Percentiles rank a stretch among this genome's conserved stretches.
Evolutionary conservation across 208 protist genomes (phyloP).

Genomic region (Acanthamoeba castellanii): DNA sequence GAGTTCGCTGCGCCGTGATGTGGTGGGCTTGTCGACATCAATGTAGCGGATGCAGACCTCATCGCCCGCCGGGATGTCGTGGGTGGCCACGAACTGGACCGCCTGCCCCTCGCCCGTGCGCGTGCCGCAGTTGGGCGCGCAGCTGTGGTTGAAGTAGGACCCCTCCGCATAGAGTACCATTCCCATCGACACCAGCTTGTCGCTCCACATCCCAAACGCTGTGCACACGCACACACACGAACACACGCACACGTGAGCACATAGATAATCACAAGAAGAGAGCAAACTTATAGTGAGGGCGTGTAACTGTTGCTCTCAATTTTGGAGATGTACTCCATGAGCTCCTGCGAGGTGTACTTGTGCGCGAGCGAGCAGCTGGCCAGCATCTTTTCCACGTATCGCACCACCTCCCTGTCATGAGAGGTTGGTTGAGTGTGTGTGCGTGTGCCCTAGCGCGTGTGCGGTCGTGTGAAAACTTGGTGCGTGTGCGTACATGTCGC

Average conservation of each 20-base stretch:
- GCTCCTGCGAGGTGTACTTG: slow-evolving; percentile 16
- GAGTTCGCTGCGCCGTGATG: background rate
- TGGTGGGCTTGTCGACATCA: slow-evolving; percentile 24
- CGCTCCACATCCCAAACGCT: slow-evolving; percentile 50
- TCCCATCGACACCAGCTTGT: slow-evolving; percentile 46
- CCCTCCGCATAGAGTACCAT: slow-evolving; percentile 54
- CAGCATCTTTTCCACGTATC: slow-evolving; percentile 42
- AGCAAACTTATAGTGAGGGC: no score
- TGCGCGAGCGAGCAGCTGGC: background rate
- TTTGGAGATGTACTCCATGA: slow-evolving; percentile 39
- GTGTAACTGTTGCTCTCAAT: slow-evolving; percentile 34
- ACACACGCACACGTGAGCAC: background rate
- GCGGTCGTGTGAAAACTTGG: background rate
- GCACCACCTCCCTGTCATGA: slow-evolving; percentile 19
- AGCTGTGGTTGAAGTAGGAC: slow-evolving; percentile 59
- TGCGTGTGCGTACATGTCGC: slow-evolving; percentile 11
- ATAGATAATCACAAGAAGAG: background rate
- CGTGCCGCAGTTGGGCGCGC: slow-evolving; percentile 36
- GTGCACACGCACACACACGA: background rate
- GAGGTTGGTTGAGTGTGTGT: background rate
- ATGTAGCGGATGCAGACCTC: slow-evolving; percentile 59
- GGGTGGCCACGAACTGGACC: slow-evolving; percentile 17
- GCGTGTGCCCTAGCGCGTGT: no score
- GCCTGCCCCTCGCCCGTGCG: slow-evolving; percentile 1
- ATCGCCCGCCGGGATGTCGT: background rate